These are phyloP conservation scores for Parathielavia appendiculata DNA, from an alignment of 495 filamentous ascomycete species.

Conservation along the genomic window DNA sequence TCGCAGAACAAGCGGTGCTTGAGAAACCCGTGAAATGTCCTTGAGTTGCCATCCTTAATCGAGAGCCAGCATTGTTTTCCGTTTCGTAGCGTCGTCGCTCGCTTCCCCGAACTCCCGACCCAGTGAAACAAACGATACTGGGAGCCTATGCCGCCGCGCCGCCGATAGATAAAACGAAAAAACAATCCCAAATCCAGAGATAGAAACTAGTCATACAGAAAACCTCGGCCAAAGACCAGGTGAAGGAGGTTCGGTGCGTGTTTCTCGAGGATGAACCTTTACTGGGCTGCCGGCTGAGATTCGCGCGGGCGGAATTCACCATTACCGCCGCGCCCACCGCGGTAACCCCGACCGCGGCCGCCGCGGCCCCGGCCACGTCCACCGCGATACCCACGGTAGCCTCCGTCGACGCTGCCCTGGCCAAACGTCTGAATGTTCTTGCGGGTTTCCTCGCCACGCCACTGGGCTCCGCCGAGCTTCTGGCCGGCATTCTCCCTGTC, in stretches of 20 bases:
- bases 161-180: conserved; percentile 11
- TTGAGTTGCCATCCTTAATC: too few relatives aligned
- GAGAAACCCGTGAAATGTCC: not conserved
- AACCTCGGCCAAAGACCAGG: conserved; percentile 7
- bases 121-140: conserved; percentile 4
- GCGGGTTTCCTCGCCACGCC: conserved; percentile 86
- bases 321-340: conserved; percentile 44
- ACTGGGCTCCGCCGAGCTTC: conserved; percentile 77
- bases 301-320: conserved; percentile 25
- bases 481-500: conserved; percentile 68
- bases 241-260: not conserved
- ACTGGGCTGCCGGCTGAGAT: conserved; percentile 28
- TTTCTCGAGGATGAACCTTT: conserved; percentile 5
- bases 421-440: conserved; percentile 98
- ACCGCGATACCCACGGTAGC: conserved; percentile 70
- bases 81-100: conserved; percentile 7
- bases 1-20: not conserved
- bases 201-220: conserved; percentile 20
- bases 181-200: conserved; percentile 16
- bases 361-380: conserved; percentile 58
- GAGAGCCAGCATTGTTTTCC: not conserved
- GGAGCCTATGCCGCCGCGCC: conserved; percentile 4
- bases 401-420: conserved; percentile 88
- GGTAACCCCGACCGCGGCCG: conserved; percentile 48
- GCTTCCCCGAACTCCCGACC: conserved; percentile 2